phyloP scores from a whole-genome alignment of 441 rosid genomes.

The Populus hybrid region DNA sequence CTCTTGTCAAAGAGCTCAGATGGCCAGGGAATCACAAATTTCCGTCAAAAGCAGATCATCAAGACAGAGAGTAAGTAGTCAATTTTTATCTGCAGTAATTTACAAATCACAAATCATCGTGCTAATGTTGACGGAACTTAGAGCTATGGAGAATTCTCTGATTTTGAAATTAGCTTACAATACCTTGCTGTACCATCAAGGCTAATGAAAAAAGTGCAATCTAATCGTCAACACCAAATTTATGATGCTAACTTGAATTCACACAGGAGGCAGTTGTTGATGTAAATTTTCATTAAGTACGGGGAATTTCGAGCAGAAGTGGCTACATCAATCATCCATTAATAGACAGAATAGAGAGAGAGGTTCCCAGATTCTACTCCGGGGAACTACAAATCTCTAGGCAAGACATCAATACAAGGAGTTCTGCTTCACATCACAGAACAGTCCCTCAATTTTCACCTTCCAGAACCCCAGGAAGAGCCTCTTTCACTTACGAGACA shows the following conservation, averaged over 20 bases:
- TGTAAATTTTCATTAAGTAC: conserved; percentile 20
- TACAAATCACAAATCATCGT: neutral
- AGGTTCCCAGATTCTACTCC: conserved; percentile 25
- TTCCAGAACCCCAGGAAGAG: conserved; percentile 31
- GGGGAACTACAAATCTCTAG: conserved; percentile 29
- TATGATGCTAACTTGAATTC: neutral
- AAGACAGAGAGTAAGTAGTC: conserved; percentile 7
- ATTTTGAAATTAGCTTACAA: too few relatives aligned
- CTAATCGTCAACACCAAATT: neutral
- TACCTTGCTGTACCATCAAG: neutral
- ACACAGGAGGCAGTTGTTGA: conserved; percentile 30
- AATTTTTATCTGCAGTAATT: neutral
- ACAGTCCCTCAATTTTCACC: conserved; percentile 25
- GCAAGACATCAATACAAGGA: conserved; percentile 28
- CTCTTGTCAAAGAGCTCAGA: conserved; percentile 52
- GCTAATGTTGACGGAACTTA: too few relatives aligned
- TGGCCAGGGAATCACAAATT: conserved; percentile 36
- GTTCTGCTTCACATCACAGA: conserved; percentile 31
- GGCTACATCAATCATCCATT: conserved; percentile 24
- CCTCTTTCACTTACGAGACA: conserved; percentile 30
- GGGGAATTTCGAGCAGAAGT: conserved; percentile 19
- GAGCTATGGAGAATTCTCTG: too few relatives aligned
- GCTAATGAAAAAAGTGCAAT: neutral
- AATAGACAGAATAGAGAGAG: conserved; percentile 28
- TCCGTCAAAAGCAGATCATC: conserved; percentile 26